Evolutionary conservation across 1,284 basidiomycete genomes (phyloP).

Genomic region (Trametes pubescens): DNA sequence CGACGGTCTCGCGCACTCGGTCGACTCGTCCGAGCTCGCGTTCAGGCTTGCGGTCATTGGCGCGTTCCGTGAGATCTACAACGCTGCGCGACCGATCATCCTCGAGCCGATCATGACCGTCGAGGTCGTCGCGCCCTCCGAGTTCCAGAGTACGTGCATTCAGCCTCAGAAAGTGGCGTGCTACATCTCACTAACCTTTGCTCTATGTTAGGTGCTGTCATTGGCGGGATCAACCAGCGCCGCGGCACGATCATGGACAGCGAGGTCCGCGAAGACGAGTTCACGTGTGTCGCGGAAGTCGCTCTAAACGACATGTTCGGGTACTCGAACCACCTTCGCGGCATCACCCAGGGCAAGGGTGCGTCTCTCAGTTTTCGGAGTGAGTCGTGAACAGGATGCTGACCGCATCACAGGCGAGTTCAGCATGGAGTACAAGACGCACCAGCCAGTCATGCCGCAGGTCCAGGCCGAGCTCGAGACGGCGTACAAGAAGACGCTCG

Average conservation of each 20-base stretch:
- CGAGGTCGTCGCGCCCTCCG: constrained; percentile 94
- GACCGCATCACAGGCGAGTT: constrained; percentile 67
- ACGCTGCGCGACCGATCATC: constrained; percentile 81
- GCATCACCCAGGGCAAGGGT: constrained; percentile 94
- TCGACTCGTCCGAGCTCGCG: constrained; percentile 97
- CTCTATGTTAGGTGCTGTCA: constrained; percentile 74
- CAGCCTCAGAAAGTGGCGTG: not conserved
- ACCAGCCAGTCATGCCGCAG: constrained; percentile 89
- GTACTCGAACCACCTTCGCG: constrained; percentile 91
- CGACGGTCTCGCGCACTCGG: constrained; percentile 94
- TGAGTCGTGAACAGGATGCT: too few relatives aligned
- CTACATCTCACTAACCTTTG: not conserved
- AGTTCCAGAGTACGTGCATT: constrained; percentile 88
- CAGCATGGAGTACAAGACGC: constrained; percentile 96
- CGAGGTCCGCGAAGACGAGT: constrained; percentile 97
- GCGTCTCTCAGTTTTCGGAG: not conserved
- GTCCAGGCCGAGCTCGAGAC: constrained; percentile 85
- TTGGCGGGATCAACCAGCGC: constrained; percentile 93
- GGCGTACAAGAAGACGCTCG: constrained; percentile 57
- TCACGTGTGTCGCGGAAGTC: constrained; percentile 92
- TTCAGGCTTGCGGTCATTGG: constrained; percentile 92
- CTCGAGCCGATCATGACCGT: constrained; percentile 99
- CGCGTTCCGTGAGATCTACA: constrained; percentile 93
- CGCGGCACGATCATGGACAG: constrained; percentile 96
- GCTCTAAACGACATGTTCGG: constrained; percentile 99